Evolutionary conservation across 2,329 filamentous ascomycete genomes (phyloP).

Genomic region (Arthrinium phaeospermum): DNA sequence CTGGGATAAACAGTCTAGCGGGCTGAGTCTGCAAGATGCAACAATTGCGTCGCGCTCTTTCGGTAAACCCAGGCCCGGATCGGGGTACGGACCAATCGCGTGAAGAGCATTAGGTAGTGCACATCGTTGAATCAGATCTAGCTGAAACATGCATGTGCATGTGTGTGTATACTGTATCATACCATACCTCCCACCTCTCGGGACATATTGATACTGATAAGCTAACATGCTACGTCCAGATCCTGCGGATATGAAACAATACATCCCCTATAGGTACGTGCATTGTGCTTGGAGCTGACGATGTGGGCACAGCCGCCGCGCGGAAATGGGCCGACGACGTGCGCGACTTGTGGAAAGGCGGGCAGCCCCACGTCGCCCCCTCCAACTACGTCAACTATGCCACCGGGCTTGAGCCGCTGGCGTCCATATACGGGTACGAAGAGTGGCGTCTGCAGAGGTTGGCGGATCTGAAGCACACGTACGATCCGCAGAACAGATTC

Average conservation of each 20-base stretch:
- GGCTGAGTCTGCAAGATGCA: slow-evolving; percentile 9
- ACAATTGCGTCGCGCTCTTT: not conserved
- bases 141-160: no score
- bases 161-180: no score
- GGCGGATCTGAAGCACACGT: slow-evolving; percentile 39
- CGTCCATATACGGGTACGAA: slow-evolving; percentile 31
- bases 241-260: no score
- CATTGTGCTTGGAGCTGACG: no score
- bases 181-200: no score
- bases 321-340: slow-evolving; percentile 24
- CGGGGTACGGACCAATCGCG: no score
- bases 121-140: no score
- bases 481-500: slow-evolving; percentile 39
- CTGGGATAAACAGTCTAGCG: slow-evolving; percentile 24
- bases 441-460: slow-evolving; percentile 40
- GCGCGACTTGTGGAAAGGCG: slow-evolving; percentile 28
- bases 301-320: not conserved
- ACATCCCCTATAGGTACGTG: no score
- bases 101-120: no score
- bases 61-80: not conserved
- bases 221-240: no score
- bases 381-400: slow-evolving; percentile 35
- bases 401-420: slow-evolving; percentile 27
- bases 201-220: no score
- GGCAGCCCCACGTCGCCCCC: slow-evolving; percentile 23